Conservation (phyloP, 441 rosid species). For the Populus trichocarpa region DNA sequence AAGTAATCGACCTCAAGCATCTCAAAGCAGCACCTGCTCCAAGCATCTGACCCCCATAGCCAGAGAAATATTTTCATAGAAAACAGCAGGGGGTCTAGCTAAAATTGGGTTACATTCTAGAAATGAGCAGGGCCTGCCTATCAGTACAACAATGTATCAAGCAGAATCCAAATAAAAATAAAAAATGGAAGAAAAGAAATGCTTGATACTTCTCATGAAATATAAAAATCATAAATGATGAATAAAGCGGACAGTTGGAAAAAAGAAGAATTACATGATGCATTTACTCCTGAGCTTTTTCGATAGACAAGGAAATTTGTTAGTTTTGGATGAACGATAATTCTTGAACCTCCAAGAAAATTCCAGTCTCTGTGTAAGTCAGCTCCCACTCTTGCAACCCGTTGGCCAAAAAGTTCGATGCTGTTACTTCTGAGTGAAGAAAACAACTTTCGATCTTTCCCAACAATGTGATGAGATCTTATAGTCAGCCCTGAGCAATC, state of each 20-base stretch:
- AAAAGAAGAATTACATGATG: constrained; percentile 63
- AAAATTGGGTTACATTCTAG: background rate
- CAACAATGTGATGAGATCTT: constrained; percentile 17
- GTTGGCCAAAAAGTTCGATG: constrained; percentile 27
- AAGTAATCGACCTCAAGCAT: background rate
- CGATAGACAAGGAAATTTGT: constrained; percentile 20
- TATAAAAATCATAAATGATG: background rate
- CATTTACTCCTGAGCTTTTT: constrained; percentile 38
- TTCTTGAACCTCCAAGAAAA: constrained; percentile 57
- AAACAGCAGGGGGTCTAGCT: background rate
- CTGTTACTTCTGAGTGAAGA: constrained; percentile 25
- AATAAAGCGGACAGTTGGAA: background rate
- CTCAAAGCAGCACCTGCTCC: background rate
- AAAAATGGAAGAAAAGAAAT: background rate
- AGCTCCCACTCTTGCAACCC: constrained; percentile 28
- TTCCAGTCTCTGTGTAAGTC: constrained; percentile 41
- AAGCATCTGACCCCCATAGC: background rate
- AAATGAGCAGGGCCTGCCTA: background rate
- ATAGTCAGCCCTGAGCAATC: constrained; percentile 28
- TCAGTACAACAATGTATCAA: background rate
- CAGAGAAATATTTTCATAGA: background rate
- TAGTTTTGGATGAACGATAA: constrained; percentile 27
- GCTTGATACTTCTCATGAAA: background rate
- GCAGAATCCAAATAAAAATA: background rate
- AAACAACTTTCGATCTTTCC: constrained; percentile 22